Conservation (phyloP, 177 flowering plant genomes). For the Telopea speciosissima region DNA sequence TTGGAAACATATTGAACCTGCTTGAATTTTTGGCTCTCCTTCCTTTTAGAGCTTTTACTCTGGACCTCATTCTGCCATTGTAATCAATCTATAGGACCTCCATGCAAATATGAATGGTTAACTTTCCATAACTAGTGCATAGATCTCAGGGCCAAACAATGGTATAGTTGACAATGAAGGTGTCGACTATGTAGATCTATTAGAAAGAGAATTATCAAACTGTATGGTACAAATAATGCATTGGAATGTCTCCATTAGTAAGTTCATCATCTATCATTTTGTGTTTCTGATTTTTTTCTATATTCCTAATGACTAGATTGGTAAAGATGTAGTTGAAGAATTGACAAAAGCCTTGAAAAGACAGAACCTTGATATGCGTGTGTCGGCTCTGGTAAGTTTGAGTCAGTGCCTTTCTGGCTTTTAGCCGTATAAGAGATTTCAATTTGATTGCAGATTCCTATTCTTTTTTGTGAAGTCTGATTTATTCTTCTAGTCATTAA, state of each 20-base stretch:
- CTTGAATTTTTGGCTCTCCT: too few species aligned
- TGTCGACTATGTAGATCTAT: too few species aligned
- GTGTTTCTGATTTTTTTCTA: conserved; percentile 5
- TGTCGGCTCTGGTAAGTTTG: conserved; percentile 77
- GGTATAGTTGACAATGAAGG: too few species aligned
- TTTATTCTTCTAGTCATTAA: background rate
- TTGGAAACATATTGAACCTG: too few species aligned
- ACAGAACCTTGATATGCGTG: conserved; percentile 85
- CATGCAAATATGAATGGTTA: too few species aligned
- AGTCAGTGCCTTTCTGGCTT: background rate
- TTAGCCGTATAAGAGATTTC: background rate
- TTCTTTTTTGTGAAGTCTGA: background rate
- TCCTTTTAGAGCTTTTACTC: too few species aligned
- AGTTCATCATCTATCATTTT: background rate
- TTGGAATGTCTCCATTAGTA: background rate
- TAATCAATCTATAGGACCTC: too few species aligned
- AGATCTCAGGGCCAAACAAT: too few species aligned
- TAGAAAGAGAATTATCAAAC: too few species aligned
- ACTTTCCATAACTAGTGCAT: too few species aligned
- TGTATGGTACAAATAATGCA: too few species aligned
- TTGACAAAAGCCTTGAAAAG: conserved; percentile 76
- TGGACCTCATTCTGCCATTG: too few species aligned
- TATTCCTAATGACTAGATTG: conserved; percentile 45
- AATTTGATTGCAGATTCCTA: background rate
- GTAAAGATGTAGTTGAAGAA: conserved; percentile 81